A percentile compares a stretch with the other conserved stretches of the same genome.
Evolutionary conservation across 2,329 filamentous ascomycete species (phyloP).

Genomic region (Albifimbria verrucaria): DNA sequence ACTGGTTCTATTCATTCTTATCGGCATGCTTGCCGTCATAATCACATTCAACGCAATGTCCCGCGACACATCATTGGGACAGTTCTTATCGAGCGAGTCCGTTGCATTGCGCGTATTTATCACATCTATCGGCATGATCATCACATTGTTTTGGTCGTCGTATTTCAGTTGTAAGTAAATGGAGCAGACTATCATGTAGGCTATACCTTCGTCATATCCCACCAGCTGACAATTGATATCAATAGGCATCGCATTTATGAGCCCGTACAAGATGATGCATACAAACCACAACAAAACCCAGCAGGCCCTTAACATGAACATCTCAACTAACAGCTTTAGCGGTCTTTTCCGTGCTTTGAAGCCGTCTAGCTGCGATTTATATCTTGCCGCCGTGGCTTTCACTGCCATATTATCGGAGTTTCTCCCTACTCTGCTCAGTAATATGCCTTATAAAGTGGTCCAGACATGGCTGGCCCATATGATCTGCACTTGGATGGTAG

Average conservation of each 20-base stretch:
- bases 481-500: constrained; percentile 36
- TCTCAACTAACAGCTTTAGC: constrained; percentile 42
- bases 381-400: constrained; percentile 36
- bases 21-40: background rate
- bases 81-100: background rate
- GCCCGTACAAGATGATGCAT: constrained; percentile 40
- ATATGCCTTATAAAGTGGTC: constrained; percentile 43
- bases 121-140: background rate
- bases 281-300: constrained; percentile 27
- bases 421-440: constrained; percentile 46
- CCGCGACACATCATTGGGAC: background rate
- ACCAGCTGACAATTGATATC: background rate
- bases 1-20: background rate
- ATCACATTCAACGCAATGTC: background rate
- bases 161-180: background rate
- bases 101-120: background rate
- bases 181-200: background rate
- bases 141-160: background rate
- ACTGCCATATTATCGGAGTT: constrained; percentile 46
- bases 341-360: constrained; percentile 31
- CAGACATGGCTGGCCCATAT: constrained; percentile 35
- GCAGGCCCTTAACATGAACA: constrained; percentile 37
- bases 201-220: background rate
- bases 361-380: constrained; percentile 28
- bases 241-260: constrained; percentile 41